Evolutionary conservation across 2,329 filamentous ascomycete genomes (phyloP).

Genomic region (Fusarium nurragi): DNA sequence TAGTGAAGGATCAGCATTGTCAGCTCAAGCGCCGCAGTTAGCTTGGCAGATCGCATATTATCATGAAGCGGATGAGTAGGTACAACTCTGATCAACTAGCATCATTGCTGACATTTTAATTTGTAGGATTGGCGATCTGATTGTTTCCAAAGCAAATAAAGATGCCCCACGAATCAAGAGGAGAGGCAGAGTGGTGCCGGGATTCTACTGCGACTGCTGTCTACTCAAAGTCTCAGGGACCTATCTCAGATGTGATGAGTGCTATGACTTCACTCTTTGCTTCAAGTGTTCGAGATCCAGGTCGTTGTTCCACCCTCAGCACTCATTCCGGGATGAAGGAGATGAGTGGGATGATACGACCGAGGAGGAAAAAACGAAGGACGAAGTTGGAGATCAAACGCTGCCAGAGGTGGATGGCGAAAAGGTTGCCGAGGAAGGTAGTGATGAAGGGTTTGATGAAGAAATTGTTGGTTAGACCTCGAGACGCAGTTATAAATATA

Average conservation of each 20-base stretch:
- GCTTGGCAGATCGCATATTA: background rate
- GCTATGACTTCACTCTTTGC: background rate
- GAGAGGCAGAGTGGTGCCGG: background rate
- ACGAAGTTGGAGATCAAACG: background rate
- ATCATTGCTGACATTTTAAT: background rate
- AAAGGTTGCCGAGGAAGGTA: no score
- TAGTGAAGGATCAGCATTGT: background rate
- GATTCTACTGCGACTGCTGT: background rate
- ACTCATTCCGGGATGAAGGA: background rate
- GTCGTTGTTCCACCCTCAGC: background rate
- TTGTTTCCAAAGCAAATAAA: background rate
- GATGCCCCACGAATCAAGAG: background rate
- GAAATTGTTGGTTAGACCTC: background rate
- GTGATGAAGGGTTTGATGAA: background rate
- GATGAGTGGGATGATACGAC: background rate
- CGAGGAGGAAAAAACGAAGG: background rate
- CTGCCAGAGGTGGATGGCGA: background rate
- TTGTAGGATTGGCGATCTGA: background rate
- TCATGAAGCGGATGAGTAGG: background rate
- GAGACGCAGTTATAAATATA: no score
- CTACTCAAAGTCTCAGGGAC: background rate
- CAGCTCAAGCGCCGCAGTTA: background rate
- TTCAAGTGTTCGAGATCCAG: background rate
- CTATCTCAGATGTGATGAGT: background rate
- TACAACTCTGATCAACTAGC: no score